Conservation (phyloP, 352 stramenopile genomes). For the Pythium coloratum region DNA sequence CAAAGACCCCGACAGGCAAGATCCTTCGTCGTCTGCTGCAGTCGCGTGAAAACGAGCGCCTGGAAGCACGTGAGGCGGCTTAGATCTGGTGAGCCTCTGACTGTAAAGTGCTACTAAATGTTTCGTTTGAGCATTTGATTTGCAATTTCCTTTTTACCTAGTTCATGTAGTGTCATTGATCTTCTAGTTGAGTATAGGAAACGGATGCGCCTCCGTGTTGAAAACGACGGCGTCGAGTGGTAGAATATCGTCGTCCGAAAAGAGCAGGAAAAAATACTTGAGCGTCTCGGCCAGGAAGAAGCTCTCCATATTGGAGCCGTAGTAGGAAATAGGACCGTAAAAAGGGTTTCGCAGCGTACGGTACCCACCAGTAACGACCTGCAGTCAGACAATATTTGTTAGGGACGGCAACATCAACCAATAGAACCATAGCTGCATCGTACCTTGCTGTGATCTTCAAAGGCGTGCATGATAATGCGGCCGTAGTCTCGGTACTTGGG, state of each 20-base stretch:
- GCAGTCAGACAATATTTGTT: no score
- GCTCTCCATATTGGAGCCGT: conserved; percentile 66
- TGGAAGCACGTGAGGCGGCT: not conserved
- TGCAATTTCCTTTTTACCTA: no score
- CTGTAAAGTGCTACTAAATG: not conserved
- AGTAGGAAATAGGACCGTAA: conserved; percentile 22
- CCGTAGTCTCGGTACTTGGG: conserved; percentile 77
- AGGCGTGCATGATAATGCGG: conserved; percentile 72
- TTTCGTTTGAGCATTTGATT: not conserved
- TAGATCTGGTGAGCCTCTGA: not conserved
- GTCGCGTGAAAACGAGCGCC: conserved; percentile 11
- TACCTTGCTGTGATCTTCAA: conserved; percentile 72
- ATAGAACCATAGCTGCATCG: not conserved
- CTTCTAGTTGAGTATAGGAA: conserved; percentile 32
- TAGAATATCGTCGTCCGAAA: conserved; percentile 69
- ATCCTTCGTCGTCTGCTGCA: conserved; percentile 88
- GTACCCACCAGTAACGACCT: conserved; percentile 64
- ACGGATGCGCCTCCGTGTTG: conserved; percentile 82
- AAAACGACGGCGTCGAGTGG: conserved; percentile 78
- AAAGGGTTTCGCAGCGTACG: conserved; percentile 56
- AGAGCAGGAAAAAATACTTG: conserved; percentile 92
- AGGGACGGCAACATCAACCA: no score
- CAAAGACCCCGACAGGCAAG: conserved; percentile 91
- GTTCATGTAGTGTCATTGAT: no score
- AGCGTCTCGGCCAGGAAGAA: conserved; percentile 92